Base-by-base conservation (phyloP, 1,284 basidiomycete species). In the Cystobasidiaceae sp. region DNA sequence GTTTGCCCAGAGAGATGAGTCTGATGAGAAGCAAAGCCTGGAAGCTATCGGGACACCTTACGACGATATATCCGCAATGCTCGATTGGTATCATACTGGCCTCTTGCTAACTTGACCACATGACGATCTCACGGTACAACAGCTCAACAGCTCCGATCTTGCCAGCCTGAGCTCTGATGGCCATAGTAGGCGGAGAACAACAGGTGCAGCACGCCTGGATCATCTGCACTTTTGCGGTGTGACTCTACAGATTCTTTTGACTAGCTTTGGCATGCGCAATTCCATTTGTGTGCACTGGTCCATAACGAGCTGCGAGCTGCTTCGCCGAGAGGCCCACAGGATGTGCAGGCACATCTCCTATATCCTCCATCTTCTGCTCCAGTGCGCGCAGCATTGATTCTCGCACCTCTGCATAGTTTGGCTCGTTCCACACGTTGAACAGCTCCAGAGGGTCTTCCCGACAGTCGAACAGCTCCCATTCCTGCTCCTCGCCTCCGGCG, bases 181-280 rank as follows among this genome's bases (percentile, higher is more conserved):
- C 84, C 82, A 30, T 84, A 74, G 1, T 84, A 83, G 68, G 84
- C 84, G 71, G 83, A 84, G 72, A 85, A 83, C 43, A 86, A 77
- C 37, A 69, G 63, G 25, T 86, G 69, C 37, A 76, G 70, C 2
- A 83, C 79, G 13, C 70, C 71, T 67, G 77, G 73, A 61, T 74
- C 79, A 71, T 79, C 75, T 1, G 84, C 84, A 81, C 13, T 77
- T 75, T 25, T 86, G 74, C 62, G 82, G 74, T 5, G 82, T 80
- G 74, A 86, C 86, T 23, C 77, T 76, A n/a, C n/a, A n/a, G n/a
- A n/a, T n/a, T n/a, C n/a, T n/a, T n/a, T n/a, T n/a, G n/a, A n/a
- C n/a, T n/a, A n/a, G n/a, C n/a, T n/a, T n/a, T n/a, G n/a, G n/a
- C n/a, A n/a, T n/a, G n/a, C n/a, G n/a, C n/a, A n/a, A n/a, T n/a